Percentiles rank a stretch among this genome's conserved stretches.
These are phyloP conservation scores for Wallacemonas collosoma DNA, from an alignment of 208 protist genomes.

Conservation along the genomic window DNA sequence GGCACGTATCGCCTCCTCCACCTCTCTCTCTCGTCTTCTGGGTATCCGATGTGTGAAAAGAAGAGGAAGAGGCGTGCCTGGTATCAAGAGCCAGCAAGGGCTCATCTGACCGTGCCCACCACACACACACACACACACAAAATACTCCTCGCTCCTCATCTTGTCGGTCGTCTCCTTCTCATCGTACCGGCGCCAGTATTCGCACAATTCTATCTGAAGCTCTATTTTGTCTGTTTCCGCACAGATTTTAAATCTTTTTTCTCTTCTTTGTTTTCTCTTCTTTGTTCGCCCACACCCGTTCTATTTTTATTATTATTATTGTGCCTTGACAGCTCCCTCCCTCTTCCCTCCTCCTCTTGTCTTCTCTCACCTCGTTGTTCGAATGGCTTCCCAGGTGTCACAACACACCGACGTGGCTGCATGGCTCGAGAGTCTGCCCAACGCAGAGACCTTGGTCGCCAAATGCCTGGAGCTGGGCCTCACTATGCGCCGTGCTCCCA, in stretches of 20 bases:
- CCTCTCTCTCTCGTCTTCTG: no score
- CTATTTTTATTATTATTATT: not conserved
- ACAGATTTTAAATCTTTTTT: not conserved
- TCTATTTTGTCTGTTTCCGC: no score
- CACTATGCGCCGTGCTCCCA: slow-evolving; percentile 52
- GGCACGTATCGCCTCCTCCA: no score
- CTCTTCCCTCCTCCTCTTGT: slow-evolving; percentile 17
- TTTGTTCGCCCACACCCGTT: not conserved
- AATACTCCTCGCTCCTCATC: no score
- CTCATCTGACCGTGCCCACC: no score
- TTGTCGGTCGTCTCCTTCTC: no score
- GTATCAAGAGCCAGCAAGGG: no score
- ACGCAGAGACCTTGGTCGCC: slow-evolving; percentile 61
- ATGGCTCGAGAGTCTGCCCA: slow-evolving; percentile 29
- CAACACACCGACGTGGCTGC: not conserved
- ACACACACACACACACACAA: no score
- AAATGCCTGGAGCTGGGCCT: slow-evolving; percentile 80
- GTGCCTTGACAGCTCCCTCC: not conserved
- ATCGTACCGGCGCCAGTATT: no score
- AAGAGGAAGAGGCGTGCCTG: no score
- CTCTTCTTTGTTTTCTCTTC: slow-evolving; percentile 8
- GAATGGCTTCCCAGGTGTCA: not conserved
- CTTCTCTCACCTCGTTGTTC: slow-evolving; percentile 10
- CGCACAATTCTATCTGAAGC: no score
- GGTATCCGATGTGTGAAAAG: no score